These are phyloP conservation scores for Purshia tridentata DNA, from an alignment of 306 rosid species.

Conservation along the genomic window DNA sequence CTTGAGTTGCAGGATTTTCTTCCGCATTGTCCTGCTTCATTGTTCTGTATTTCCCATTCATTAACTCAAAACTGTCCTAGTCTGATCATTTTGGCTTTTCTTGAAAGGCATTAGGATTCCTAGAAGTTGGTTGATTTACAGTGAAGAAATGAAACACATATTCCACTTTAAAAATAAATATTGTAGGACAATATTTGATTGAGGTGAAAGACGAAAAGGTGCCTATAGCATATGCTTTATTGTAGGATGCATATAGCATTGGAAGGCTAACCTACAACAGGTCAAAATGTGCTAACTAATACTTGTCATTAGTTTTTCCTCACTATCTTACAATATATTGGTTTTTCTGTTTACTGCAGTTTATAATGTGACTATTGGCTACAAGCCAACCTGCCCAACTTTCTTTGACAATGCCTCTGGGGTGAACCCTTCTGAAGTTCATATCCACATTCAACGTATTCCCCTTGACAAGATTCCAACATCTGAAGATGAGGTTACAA, in stretches of 20 bases:
- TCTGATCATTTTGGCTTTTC: neutral
- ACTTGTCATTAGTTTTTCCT: neutral
- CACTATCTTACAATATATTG: constrained; percentile 6
- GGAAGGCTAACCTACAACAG: neutral
- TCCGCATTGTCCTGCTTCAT: neutral
- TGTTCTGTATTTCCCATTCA: neutral
- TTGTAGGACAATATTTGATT: neutral
- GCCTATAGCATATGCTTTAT: neutral
- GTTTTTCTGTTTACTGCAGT: constrained; percentile 40
- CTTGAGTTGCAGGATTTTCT: neutral
- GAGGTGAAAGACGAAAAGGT: neutral
- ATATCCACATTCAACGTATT: constrained; percentile 51
- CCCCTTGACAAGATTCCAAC: constrained; percentile 47
- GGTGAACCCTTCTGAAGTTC: constrained; percentile 78
- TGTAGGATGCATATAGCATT: neutral
- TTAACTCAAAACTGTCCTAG: neutral
- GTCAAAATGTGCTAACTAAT: neutral
- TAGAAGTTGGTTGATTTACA: neutral
- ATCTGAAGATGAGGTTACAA: constrained; percentile 50
- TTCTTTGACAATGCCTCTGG: constrained; percentile 73
- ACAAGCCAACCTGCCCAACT: constrained; percentile 64
- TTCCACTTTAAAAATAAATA: neutral
- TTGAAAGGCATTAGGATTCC: neutral
- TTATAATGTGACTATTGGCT: constrained; percentile 76
- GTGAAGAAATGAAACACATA: neutral